Conservation (phyloP, 2,329 filamentous ascomycete species). For the Cyanodermella asteris region DNA sequence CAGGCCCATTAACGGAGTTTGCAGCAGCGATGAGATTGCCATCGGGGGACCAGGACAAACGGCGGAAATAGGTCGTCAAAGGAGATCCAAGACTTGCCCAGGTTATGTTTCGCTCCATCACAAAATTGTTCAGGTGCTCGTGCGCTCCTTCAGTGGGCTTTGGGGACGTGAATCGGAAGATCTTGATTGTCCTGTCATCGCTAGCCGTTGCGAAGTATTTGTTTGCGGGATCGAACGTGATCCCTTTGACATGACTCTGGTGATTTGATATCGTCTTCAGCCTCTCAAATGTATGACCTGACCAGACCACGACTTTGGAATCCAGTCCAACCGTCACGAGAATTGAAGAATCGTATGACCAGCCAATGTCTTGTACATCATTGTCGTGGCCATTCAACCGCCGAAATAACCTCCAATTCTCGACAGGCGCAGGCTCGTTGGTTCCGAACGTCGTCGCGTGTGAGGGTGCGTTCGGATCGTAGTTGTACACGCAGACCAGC, state of each 20-base stretch:
- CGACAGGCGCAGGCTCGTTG: constrained; percentile 76
- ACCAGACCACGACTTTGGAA: constrained; percentile 97
- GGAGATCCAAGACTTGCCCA: constrained; percentile 78
- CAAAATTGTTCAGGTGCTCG: constrained; percentile 92
- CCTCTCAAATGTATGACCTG: constrained; percentile 92
- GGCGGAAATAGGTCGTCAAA: constrained; percentile 84
- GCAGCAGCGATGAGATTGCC: constrained; percentile 92
- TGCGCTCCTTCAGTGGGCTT: constrained; percentile 79
- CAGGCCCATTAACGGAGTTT: constrained; percentile 90
- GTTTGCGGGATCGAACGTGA: constrained; percentile 95
- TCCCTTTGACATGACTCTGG: constrained; percentile 94
- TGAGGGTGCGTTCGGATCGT: constrained; percentile 61
- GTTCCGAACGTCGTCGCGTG: constrained; percentile 64
- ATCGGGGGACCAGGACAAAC: constrained; percentile 95
- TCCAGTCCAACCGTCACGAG: constrained; percentile 89
- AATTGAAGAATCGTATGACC: constrained; percentile 90
- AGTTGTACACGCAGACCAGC: constrained; percentile 89
- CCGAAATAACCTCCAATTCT: constrained; percentile 94
- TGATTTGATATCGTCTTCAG: constrained; percentile 83
- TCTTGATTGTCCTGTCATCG: constrained; percentile 89
- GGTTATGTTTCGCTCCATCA: constrained; percentile 76
- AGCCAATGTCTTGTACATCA: constrained; percentile 91
- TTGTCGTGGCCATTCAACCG: constrained; percentile 93
- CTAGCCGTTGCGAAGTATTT: constrained; percentile 98
- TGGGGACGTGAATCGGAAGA: constrained; percentile 85